Evolutionary conservation across 177 flowering plant species (phyloP).

Genomic region (Vitis hybrid): DNA sequence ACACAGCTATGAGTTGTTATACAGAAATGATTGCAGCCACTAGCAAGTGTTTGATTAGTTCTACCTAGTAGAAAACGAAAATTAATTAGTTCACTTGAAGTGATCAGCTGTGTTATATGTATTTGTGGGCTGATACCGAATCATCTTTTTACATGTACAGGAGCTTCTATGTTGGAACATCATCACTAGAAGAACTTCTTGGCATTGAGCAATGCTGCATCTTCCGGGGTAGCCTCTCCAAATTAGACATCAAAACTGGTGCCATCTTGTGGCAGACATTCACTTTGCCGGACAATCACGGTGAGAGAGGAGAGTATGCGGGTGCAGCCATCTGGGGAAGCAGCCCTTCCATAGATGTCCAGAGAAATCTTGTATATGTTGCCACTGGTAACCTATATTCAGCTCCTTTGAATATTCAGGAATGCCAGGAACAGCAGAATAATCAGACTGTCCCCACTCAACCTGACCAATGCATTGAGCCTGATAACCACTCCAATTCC

Average conservation of each 20-base stretch:
- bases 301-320: slow-evolving; percentile 34
- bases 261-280: slow-evolving; percentile 48
- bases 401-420: slow-evolving; percentile 29
- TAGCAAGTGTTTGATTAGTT: too few species aligned
- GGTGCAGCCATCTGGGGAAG: slow-evolving; percentile 68
- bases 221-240: slow-evolving; percentile 55
- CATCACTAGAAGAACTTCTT: slow-evolving; percentile 42
- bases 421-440: slow-evolving; percentile 25
- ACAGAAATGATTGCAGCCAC: too few species aligned
- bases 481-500: slow-evolving; percentile 37
- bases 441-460: slow-evolving; percentile 14
- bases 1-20: too few species aligned
- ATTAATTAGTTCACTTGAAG: too few species aligned
- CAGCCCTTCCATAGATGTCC: slow-evolving; percentile 44
- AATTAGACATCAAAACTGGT: slow-evolving; percentile 38
- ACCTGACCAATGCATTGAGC: slow-evolving; percentile 18
- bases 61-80: too few species aligned
- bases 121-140: too few species aligned
- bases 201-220: slow-evolving; percentile 44
- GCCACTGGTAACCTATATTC: slow-evolving; percentile 53
- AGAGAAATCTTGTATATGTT: slow-evolving; percentile 32
- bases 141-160: background rate
- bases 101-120: too few species aligned
- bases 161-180: slow-evolving; percentile 26
- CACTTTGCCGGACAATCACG: slow-evolving; percentile 46